Evolutionary conservation across 2,329 filamentous ascomycete species (phyloP), one percentile per base, ranked within the genome.

Genomic region (Colletotrichum tanaceti): DNA sequence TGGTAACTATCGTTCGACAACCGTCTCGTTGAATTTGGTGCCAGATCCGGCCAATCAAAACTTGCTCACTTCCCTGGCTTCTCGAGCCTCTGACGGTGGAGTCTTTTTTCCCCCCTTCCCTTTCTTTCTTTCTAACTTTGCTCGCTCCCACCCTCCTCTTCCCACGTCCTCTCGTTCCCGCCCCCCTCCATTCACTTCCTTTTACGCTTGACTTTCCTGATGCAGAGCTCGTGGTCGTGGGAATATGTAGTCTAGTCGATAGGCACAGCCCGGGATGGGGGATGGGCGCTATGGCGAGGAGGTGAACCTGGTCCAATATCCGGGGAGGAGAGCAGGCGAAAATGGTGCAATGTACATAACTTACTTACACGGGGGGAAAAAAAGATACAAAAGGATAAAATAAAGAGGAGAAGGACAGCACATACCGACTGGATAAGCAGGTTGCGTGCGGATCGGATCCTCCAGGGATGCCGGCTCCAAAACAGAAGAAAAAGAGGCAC

Each of bases 21-120:
- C 66, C 62, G 62, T 65, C 62, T 65, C 66, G 66, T 68, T 61
- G 66, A 52, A 65, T 61, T 65, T 68, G 63, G 66, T 65, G 63
- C 49, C 55, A 57, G 38, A 57, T 65, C 62, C 53, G 73, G 73
- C 80, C 80, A 82, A 82, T 83, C 76, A 80, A 83, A 83, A 82
- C 81, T 82, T 83, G 80, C 81, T 82, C 80, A 80, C 67, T 58
- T 68, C 63, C 67, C 67, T 58, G 58, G 67, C 67, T 58, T 68
- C 54, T 63, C 63, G 58, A 70, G 63, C 58, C 63, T 66, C 64
- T 62, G 58, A 58, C 64, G 58, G 67, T 70, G 67, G 67, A 63
- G 63, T 59, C 58, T 55, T 47, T 41, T 65, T 32, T 32, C 2
- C 10, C 10, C 7, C 32, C 7, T 35, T 35, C 7, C 32, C 7